Evolutionary conservation across 1,284 basidiomycete species (phyloP), one percentile per base, ranked within the genome.

Genomic region (Apiotrichum laibachii): DNA sequence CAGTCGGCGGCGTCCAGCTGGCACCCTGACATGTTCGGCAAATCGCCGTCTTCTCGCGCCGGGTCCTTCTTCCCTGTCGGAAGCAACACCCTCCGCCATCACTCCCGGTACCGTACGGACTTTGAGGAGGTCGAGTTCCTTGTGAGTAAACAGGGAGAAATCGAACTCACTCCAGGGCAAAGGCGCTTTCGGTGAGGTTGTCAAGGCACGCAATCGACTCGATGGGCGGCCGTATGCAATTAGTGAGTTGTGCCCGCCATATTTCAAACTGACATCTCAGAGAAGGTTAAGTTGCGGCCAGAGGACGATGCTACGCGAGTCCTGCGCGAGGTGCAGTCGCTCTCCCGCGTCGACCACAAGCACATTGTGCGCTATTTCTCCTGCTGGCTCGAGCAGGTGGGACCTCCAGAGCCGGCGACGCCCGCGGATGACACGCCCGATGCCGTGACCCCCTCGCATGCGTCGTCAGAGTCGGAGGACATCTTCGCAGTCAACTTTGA

Each of bases 131-230:
- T 80, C 13, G 78, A 80, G 55, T 77, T 74, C 39, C 54, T 79
- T 19, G 74, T 72, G 44, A 60, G 71, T 67, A 16, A 0, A 4
- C 19, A n/a, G n/a, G 7, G 18, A 33, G 18, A 49, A 33, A 19
- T 59, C 47, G 37, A 48, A 7, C 26, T 31, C 50, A n/a, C 26
- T 11, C 3, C 62, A 90, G 88, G 93, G 94, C 1, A 89, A 88
- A 72, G 93, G 93, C 1, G 92, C 89, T 0, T 98, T 94, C 73
- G 92, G 93, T 0, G 89, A 90, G 22, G 94, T 97, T 0, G 91
- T 96, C 47, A 97, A 97, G 75, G 93, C 92, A 1, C 82, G 87
- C 55, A 94, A 97, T 72, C 89, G 86, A 77, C 75, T 83, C 1
- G 82, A 84, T 59, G 80, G 69, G 1, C 64, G 72, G 16, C 71